phyloP scores from a whole-genome alignment of 1,139 yeast genomes.

The Torulaspora pretoriensis region DNA sequence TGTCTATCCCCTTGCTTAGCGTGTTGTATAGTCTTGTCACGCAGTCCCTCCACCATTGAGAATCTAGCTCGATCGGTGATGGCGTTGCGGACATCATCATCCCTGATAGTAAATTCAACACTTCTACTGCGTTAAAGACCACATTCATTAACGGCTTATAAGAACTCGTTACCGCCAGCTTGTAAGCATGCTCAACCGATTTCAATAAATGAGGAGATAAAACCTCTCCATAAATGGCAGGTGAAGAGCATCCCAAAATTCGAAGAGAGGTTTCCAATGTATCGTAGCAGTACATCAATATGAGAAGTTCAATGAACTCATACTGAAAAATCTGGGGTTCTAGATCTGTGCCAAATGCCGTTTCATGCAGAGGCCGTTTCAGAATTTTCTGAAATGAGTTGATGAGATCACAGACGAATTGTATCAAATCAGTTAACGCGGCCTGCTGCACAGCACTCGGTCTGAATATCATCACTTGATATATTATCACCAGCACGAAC shows the following conservation, averaged over 20 bases:
- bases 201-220: slow-evolving; percentile 22
- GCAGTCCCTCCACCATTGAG: slow-evolving; percentile 32
- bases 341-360: slow-evolving; percentile 19
- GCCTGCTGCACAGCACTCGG: slow-evolving; percentile 49
- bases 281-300: slow-evolving; percentile 51
- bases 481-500: slow-evolving; percentile 50
- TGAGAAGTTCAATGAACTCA: slow-evolving; percentile 47
- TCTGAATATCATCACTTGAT: slow-evolving; percentile 51
- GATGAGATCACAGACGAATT: slow-evolving; percentile 28
- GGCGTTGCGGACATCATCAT: slow-evolving; percentile 13
- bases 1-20: slow-evolving; percentile 22
- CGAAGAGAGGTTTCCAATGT: slow-evolving; percentile 44
- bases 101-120: slow-evolving; percentile 25
- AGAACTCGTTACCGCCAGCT: slow-evolving; percentile 31
- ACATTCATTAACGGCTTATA: slow-evolving; percentile 31
- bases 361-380: slow-evolving; percentile 26
- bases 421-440: slow-evolving; percentile 33
- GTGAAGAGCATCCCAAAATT: slow-evolving; percentile 23
- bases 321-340: slow-evolving; percentile 35
- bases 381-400: slow-evolving; percentile 28
- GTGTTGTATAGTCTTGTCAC: slow-evolving; percentile 24
- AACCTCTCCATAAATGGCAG: slow-evolving; percentile 17
- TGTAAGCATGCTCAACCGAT: slow-evolving; percentile 26
- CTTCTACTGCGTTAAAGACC: slow-evolving; percentile 27
- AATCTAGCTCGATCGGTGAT: slow-evolving; percentile 11